Base-by-base conservation (phyloP, 2,329 filamentous ascomycete species). In the Diaporthe humulicola region DNA sequence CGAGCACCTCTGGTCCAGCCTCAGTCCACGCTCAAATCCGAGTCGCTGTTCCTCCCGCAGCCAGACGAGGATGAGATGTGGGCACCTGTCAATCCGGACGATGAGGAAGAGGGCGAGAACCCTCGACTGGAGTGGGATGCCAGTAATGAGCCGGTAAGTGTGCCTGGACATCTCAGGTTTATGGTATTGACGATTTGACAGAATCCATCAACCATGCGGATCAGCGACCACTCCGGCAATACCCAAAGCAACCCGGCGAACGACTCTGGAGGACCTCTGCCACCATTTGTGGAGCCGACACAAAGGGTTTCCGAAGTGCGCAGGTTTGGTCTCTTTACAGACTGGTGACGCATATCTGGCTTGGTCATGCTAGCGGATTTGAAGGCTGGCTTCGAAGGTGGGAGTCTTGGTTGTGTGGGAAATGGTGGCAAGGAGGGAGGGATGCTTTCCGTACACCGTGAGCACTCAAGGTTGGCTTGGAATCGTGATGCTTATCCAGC, bases 51-150 rank as follows among this genome's bases (percentile, higher is more conserved):
- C 79, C 88, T 95, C n/a, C 86, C 88, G 2, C 86, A 88, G 74
- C 86, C 83, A 12, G 91, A 94, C 40, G 93, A 95, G 33, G 93
- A 95, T 76, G 87, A 89, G 58, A 85, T 87, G 72, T 96, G 94
- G 94, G 93, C 95, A 77, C 93, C 94, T 2, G 87, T 93, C 2
- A 88, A 89, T 36, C 78, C 80, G 38, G 87, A 88, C 4, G 83
- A 84, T 22, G 85, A 90, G 30, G 91, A 92, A 40, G 89, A 92
- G 17, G 90, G 90, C 9, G 92, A 92, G 40, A 90, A 91, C 71
- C 91, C 92, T 67, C 91, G 92, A 78, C 84, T 96, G 58, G 92
- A 92, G 50, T 96, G 94, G 94, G 93, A 95, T 82, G 88, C 92
- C 70, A 93, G 90, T 79, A 90, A 88, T 50, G 88, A 93, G 64